These are phyloP conservation scores for Fusarium subtropicale DNA, from an alignment of 2,329 filamentous ascomycete species.

Conservation along the genomic window DNA sequence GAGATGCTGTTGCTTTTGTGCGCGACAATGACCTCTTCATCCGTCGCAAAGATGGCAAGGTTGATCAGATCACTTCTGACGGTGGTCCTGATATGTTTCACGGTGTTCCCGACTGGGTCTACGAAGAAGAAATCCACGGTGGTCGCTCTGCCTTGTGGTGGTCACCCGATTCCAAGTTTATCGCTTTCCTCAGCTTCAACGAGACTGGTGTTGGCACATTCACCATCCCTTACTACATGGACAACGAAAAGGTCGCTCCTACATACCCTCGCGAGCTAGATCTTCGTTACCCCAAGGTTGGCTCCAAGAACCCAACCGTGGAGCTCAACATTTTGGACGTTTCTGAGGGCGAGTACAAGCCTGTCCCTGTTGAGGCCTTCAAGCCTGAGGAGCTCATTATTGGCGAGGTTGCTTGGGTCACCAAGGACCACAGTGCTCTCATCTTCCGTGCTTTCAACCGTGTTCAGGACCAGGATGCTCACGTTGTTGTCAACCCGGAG, in stretches of 20 bases:
- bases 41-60: slow-evolving; percentile 57
- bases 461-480: slow-evolving; percentile 73
- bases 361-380: slow-evolving; percentile 68
- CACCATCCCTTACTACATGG: slow-evolving; percentile 75
- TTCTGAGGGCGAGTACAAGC: slow-evolving; percentile 56
- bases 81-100: slow-evolving; percentile 73
- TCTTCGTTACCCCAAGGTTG: slow-evolving; percentile 76
- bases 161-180: slow-evolving; percentile 85
- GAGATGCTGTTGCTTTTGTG: slow-evolving; percentile 73
- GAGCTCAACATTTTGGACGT: slow-evolving; percentile 69
- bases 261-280: slow-evolving; percentile 72
- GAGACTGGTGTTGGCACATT: slow-evolving; percentile 76
- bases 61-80: slow-evolving; percentile 68
- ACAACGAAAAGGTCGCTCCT: slow-evolving; percentile 66
- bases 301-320: slow-evolving; percentile 74
- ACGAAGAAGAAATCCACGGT: slow-evolving; percentile 73
- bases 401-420: slow-evolving; percentile 76
- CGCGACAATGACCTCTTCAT: slow-evolving; percentile 74
- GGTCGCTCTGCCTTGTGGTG: slow-evolving; percentile 89
- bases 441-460: slow-evolving; percentile 76
- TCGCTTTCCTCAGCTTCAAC: slow-evolving; percentile 91
- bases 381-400: slow-evolving; percentile 71
- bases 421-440: slow-evolving; percentile 68
- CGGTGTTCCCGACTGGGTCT: slow-evolving; percentile 82
- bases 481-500: slow-evolving; percentile 68